Evolutionary conservation across 495 filamentous ascomycete species (phyloP), one percentile per base, ranked within the genome.

Genomic region (Diplogelasinospora grovesii): DNA sequence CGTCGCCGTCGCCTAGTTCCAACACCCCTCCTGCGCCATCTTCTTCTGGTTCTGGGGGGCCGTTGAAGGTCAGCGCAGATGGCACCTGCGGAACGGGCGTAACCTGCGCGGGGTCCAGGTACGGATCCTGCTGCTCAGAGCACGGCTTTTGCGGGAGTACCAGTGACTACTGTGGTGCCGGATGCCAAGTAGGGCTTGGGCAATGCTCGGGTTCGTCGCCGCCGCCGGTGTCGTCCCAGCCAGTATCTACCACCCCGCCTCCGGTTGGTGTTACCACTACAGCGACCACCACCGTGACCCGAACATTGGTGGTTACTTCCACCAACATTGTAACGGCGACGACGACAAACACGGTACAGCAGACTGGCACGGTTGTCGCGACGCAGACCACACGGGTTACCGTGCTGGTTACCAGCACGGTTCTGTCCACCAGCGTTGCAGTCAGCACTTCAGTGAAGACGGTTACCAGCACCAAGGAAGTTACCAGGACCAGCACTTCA

Each of bases 61-160:
- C 32, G 1, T 40, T 54, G 7, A 22, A 31, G 23, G 28, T 52
- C 36, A 60, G 54, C 43, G 16, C 23, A 27, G 64, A 69, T 21
- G 67, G 67, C 10, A 45, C 41, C 14, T 70, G 67, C 21, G 67
- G 67, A 3, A 33, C 44, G 3, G 60, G 61, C 7, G 33, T 65
- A 11, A 70, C 67, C 8, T 70, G 67, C 36, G 30, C 51, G 1
- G 65, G 65, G 4, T 69, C 65, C 2, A 24, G 32, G 4, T 70
- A 42, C 35, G 67, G 67, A 18, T 50, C 44, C 33, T 70, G 67
- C 41, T 70, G 67, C 43, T 70, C 67, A 27, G 48, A 41, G 39
- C 58, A 64, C 48, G 54, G 62, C n/a, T 64, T 41, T 22, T 69
- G 65, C 34, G 60, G 64, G 25, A 53, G 50, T 47, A 65, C 57